Evolutionary conservation across 202 grass and related monocot genomes (phyloP), one percentile per base, ranked within the genome.

Genomic region (Tripidium arundinaceum): DNA sequence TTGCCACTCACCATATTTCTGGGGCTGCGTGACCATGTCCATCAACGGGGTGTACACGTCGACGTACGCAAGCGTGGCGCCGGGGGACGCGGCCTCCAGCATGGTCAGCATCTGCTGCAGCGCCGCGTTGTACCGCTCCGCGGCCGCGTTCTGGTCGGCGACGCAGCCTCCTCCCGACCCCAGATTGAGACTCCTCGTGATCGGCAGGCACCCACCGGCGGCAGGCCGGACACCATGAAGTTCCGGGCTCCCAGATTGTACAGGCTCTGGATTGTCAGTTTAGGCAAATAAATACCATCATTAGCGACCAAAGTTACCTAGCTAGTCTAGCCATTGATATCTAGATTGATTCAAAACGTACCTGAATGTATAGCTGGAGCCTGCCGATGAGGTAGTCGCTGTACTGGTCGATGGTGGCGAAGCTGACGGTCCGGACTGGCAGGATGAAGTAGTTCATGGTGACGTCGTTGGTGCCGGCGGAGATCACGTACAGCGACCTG

Each of bases 171-270:
- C 49, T 8, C 49, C 49, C 2, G 29, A 24, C 11, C 1, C 8
- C 6, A 52, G 43, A 0, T 27, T 46, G 4, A 89, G 38, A 22
- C 79, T 87, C 74, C 80, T 87, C 57, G 77, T 76, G 26, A 89
- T 28, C 39, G 92, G 92, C 50, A 94, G 74, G 83, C 92, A 94
- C 0, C 92, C 67, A 94, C 47, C 55, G 92, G 86, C 57, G 92
- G 89, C 73, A 94, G 70, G 15, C 92, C 84, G 2, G 81, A 52
- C 42, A 94, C 82, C 27, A 88, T 81, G 80, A 94, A 87, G 29
- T 83, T 81, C 42, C 92, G 19, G 2, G 87, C 86, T 11, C 92
- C 92, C 87, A 90, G 31, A 4, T 25, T 68, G 80, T 92, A 87
- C 64, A 94, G 70, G 83, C 33, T 78, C 89, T 94, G 80, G 70